phyloP scores from a whole-genome alignment of 306 rosid species.

The Malus fusca region DNA sequence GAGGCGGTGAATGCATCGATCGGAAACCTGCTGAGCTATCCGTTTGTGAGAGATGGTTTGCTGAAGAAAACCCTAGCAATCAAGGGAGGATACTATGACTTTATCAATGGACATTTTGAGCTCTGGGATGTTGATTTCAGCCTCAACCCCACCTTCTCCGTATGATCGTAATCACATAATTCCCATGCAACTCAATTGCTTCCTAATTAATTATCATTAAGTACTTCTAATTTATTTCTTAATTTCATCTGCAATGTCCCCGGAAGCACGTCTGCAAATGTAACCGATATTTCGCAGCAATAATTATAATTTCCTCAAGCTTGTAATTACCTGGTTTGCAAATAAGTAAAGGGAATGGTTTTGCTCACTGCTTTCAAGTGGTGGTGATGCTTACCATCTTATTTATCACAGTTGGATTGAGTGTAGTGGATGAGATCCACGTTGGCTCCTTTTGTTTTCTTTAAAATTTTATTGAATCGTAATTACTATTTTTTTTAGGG shows the following conservation, averaged over 20 bases:
- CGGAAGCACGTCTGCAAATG: background rate
- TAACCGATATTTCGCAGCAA: background rate
- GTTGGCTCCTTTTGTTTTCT: background rate
- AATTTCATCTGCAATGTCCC: background rate
- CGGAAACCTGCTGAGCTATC: slow-evolving; percentile 84
- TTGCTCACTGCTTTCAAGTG: too few relatives aligned
- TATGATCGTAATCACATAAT: slow-evolving; percentile 61
- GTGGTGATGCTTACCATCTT: too few relatives aligned
- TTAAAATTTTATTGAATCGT: background rate
- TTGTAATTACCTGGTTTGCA: background rate
- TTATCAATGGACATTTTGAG: slow-evolving; percentile 77
- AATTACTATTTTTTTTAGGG: background rate
- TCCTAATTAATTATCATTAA: background rate
- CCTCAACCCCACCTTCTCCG: slow-evolving; percentile 65
- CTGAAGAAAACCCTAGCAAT: slow-evolving; percentile 70
- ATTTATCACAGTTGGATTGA: too few relatives aligned
- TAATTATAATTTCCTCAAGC: background rate
- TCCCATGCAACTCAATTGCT: background rate
- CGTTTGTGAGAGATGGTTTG: slow-evolving; percentile 88
- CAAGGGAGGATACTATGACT: slow-evolving; percentile 89
- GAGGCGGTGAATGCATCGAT: slow-evolving; percentile 82
- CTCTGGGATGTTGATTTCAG: slow-evolving; percentile 86
- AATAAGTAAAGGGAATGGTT: slow-evolving; percentile 14
- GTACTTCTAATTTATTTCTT: background rate
- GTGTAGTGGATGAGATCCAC: background rate